Evolutionary conservation across 116 monocot species (phyloP).

Genomic region (Cymodocea nodosa): DNA sequence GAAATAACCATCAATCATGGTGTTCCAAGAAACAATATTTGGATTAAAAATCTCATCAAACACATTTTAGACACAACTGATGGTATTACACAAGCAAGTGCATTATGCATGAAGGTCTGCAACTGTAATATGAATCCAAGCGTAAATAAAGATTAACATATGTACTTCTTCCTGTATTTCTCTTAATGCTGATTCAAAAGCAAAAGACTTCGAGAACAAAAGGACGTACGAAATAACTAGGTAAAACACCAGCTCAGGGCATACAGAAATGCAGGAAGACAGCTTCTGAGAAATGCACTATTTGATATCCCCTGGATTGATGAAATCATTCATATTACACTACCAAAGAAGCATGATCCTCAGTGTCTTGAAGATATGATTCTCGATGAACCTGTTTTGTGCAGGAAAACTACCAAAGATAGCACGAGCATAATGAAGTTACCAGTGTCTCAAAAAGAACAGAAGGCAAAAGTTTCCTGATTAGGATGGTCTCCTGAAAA

Average conservation of each 20-base stretch:
- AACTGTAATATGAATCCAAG: slow-evolving; percentile 42
- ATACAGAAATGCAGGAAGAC: slow-evolving; percentile 25
- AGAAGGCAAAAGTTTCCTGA: slow-evolving; percentile 28
- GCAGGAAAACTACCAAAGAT: slow-evolving; percentile 22
- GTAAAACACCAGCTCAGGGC: slow-evolving; percentile 24
- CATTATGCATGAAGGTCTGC: slow-evolving; percentile 44
- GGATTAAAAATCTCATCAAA: slow-evolving; percentile 41
- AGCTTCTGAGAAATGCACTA: slow-evolving; percentile 17
- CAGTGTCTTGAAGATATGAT: too few relatives aligned
- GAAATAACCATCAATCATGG: slow-evolving; percentile 49
- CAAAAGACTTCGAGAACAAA: slow-evolving; percentile 47
- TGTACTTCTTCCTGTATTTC: slow-evolving; percentile 18
- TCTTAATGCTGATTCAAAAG: slow-evolving; percentile 4
- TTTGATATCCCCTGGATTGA: slow-evolving; percentile 37
- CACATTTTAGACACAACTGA: slow-evolving; percentile 13
- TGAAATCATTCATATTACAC: too few relatives aligned
- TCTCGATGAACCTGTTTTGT: slow-evolving; percentile 46
- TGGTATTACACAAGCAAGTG: slow-evolving; percentile 28
- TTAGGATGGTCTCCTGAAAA: slow-evolving; percentile 9
- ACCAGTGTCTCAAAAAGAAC: slow-evolving; percentile 14
- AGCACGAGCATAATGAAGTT: slow-evolving; percentile 26
- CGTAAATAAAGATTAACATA: slow-evolving; percentile 27
- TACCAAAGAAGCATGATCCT: too few relatives aligned
- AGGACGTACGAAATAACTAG: slow-evolving; percentile 49
- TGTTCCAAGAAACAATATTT: slow-evolving; percentile 50